Evolutionary conservation across 176 grass and related monocot species (phyloP).

Genomic region (Areca catechu): DNA sequence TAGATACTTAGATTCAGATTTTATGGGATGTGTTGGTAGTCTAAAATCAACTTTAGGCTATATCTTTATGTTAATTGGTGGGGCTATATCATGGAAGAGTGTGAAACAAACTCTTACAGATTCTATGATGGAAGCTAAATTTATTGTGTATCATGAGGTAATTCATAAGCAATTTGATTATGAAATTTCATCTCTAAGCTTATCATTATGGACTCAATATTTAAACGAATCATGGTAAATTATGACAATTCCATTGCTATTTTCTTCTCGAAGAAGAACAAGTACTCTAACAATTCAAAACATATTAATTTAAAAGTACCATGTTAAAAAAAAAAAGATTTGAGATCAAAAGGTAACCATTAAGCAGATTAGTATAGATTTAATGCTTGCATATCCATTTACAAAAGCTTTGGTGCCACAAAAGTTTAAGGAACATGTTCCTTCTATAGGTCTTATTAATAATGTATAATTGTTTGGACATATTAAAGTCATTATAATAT

Average conservation of each 20-base stretch:
- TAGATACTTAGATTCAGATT: slow-evolving; percentile 4
- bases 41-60: slow-evolving; percentile 12
- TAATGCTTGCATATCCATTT: slow-evolving; percentile 7
- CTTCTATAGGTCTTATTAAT: background rate
- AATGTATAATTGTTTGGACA: no score
- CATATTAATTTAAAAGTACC: slow-evolving; percentile 10
- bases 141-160: slow-evolving; percentile 19
- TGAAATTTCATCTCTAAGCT: no score
- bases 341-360: slow-evolving; percentile 1
- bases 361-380: background rate
- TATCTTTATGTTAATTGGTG: slow-evolving; percentile 1
- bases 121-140: slow-evolving; percentile 15
- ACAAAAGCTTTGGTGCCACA: background rate
- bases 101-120: slow-evolving; percentile 1
- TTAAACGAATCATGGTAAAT: background rate
- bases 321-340: slow-evolving; percentile 5
- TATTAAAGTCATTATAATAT: no score
- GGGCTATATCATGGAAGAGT: slow-evolving; percentile 16
- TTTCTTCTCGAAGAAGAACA: background rate
- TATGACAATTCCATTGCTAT: background rate
- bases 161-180: no score
- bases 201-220: no score
- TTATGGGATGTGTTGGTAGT: background rate
- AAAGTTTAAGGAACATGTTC: background rate
- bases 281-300: slow-evolving; percentile 7